phyloP scores from a whole-genome alignment of 1,139 yeast species.

The Zygosaccharomyces sapae region DNA sequence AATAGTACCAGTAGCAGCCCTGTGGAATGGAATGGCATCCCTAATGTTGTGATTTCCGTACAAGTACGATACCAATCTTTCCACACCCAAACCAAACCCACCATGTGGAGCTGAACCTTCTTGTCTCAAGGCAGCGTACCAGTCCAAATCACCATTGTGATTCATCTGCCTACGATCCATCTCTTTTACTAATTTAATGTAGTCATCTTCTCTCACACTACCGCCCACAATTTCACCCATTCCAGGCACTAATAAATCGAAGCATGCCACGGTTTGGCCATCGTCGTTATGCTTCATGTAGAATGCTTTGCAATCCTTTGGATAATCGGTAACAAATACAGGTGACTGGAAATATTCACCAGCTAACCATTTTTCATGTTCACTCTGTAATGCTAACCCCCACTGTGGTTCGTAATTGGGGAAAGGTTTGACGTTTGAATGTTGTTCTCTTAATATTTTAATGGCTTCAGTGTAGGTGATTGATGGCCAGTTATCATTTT shows the following conservation, averaged over 20 bases:
- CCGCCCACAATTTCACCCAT: slow-evolving; percentile 97
- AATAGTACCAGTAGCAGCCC: slow-evolving; percentile 35
- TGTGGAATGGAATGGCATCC: slow-evolving; percentile 84
- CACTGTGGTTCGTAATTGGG: slow-evolving; percentile 44
- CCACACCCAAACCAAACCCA: slow-evolving; percentile 95
- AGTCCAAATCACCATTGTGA: slow-evolving; percentile 51
- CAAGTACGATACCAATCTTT: slow-evolving; percentile 70
- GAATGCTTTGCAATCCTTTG: slow-evolving; percentile 74
- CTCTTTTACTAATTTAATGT: slow-evolving; percentile 44
- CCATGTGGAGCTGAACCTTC: slow-evolving; percentile 92
- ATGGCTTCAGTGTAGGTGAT: slow-evolving; percentile 77
- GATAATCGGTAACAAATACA: slow-evolving; percentile 88
- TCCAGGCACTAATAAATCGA: slow-evolving; percentile 81
- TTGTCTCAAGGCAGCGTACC: slow-evolving; percentile 74
- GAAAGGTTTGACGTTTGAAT: slow-evolving; percentile 23
- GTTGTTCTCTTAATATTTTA: slow-evolving; percentile 39
- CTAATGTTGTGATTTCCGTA: slow-evolving; percentile 65
- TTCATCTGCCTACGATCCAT: slow-evolving; percentile 56
- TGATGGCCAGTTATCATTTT: slow-evolving; percentile 54
- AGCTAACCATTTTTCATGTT: slow-evolving; percentile 90
- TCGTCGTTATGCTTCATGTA: slow-evolving; percentile 61
- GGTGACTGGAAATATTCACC: slow-evolving; percentile 65
- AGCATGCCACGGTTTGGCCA: slow-evolving; percentile 74
- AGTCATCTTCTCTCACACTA: slow-evolving; percentile 76
- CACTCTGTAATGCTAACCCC: slow-evolving; percentile 76